Base-by-base conservation (phyloP, 2,329 filamentous ascomycete genomes). In the Arachnomyces sp. region DNA sequence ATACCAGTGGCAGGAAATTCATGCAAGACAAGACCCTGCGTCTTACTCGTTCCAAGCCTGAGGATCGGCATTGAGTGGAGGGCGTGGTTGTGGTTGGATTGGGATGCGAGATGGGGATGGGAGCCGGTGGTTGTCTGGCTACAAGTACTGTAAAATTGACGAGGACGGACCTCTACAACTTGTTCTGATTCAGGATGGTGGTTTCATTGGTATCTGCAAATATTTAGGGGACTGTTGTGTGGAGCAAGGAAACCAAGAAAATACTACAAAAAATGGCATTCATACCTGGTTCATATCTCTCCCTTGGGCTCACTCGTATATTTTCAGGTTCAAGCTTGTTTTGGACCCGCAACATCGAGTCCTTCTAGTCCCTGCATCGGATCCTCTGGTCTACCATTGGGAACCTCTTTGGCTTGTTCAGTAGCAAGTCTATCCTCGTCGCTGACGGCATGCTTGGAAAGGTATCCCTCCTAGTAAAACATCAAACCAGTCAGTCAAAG, bases 291-390 rank as follows among this genome's bases (percentile, higher is more conserved):
- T 13, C 33, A 35, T 12, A 35, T 18, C 11, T 17, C 5, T 35
- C 33, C 11, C 6, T 6, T 35, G 43, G 47, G 34, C 38, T 46
- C 43, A 38, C 46, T 46, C 45, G 33, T 45, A 55, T 47, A 52
- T 50, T 30, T 39, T 36, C 34, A 30, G 16, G 37, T 48, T 76
- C 61, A 92, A 56, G 77, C 80, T 40, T 76, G 82, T 62, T 85
- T 89, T 9, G 92, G 92, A 7, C 93, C 93, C 40, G 90, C 93
- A 53, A 96, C 85, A 64, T 96, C 93, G 40, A 96, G 70, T 12
- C 84, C 86, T 61, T 96, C 89, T 5, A 98, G 68, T 28, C 89
- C 90, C 65, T 95, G 87, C 92, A 98, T 98, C 3, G 90, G 87
- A 66, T 96, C 88, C 34, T 82, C 76, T 2, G 74, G 73, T 33